Base-by-base conservation (phyloP, 257 asterid genomes). In the Cruciata laevipes region DNA sequence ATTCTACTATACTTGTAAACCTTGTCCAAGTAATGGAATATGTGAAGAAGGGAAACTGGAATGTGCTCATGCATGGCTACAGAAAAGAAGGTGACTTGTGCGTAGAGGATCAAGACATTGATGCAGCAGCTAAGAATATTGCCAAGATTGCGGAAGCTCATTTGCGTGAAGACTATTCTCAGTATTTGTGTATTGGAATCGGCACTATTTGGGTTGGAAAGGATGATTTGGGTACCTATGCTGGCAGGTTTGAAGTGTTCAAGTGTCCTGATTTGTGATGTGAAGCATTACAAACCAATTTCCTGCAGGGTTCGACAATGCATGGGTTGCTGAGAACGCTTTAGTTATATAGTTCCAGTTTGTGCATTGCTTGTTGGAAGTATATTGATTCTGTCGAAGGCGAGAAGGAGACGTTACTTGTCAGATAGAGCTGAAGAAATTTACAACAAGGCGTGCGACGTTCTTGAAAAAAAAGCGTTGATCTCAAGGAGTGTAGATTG, bases 371-470 rank as follows among this genome's bases (percentile, higher is more conserved):
- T 92, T 74, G 56, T 75, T 58, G 98, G 96, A 77, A 81, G 92
- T 87, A 69, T 76, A 72, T 37, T 83, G 68, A 70, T 81, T 65
- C 74, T 88, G 44, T 77, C 69, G 44, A 84, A 76, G 81, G 79
- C 77, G 56, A 79, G 74, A 60, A 69, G 63, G 73, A 81, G 81
- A 66, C 82, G 81, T 76, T 71, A 76, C 70, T 77, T 92, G 73
- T 80, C 88, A 73, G 83, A 77, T 58, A 78, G 92, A 82, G 96
- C 89, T 59, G 98, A 92, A 77, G 81, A 84, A 69, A 79, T 87
- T 66, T 92, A 92, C 75, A 83, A 78, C 67, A 86, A 87, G 96
- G 98, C n/a, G n/a, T n/a, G n/a, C n/a, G n/a, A n/a, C n/a, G n/a
- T n/a, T n/a, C n/a, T n/a, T n/a, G n/a, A n/a, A n/a, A n/a, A n/a